Evolutionary conservation across 2,329 filamentous ascomycete species (phyloP), one percentile per base, ranked within the genome.

Genomic region (Pestalotiopsis fici): DNA sequence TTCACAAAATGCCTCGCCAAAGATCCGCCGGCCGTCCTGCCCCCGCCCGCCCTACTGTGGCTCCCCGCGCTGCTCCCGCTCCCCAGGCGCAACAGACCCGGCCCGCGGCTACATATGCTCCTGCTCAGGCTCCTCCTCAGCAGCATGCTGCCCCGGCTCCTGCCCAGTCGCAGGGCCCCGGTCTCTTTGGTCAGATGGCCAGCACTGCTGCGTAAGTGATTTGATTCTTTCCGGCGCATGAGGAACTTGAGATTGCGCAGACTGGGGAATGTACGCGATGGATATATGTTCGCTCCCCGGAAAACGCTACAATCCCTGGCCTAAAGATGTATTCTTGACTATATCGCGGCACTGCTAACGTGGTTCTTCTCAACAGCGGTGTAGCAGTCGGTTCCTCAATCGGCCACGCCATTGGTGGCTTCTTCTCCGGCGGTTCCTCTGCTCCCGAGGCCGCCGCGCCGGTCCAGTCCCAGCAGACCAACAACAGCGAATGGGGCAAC

Each of bases 171-270:
- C 86, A 91, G 72, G 93, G 94, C 31, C 91, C 94, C 4, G 95
- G 96, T 71, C 87, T 99, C 12, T 94, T 99, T 74, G 95, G 94
- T 68, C 94, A 98, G 87, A 98, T 99, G 93, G 96, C 96, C 73
- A 94, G 91, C 78, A 99, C 96, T 67, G 96, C 96, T 80, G 96
- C 96, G 95, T 98, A 91, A 85, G 94, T 90, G 11, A 2, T 13
- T 23, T 65, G 25, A 31, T 11, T 21, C 59, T 56, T 28, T 62
- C 54, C 37, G 56, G 23, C 47, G 43, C 56, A 67, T 64, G 39
- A 23, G 39, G 18, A 65, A 35, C 28, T 47, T 59, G 66, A 47
- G 64, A 18, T 12, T 23, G n/a, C 5, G 43, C 9, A 23, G n/a
- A 50, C n/a, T n/a, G 18, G 18, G n/a, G n/a, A n/a, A n/a, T n/a